phyloP scores from a whole-genome alignment of 2,329 filamentous ascomycete genomes.

The Ophiostoma sp. region DNA sequence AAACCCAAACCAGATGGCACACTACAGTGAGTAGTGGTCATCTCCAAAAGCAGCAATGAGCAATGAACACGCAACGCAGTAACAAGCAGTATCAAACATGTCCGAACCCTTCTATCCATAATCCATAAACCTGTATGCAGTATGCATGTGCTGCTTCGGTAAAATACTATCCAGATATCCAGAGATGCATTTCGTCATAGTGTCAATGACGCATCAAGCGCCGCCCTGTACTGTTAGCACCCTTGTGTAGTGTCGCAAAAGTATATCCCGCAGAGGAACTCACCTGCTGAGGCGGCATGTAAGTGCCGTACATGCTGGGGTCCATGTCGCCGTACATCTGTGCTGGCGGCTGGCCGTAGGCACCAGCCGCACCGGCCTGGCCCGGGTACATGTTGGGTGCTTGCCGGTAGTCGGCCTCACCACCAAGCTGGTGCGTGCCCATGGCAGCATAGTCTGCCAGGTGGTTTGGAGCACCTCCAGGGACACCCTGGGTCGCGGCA shows the following conservation, averaged over 20 bases:
- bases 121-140: neutral
- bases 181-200: neutral
- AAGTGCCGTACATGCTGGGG: slow-evolving; percentile 74
- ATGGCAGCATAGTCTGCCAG: slow-evolving; percentile 56
- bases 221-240: slow-evolving; percentile 1
- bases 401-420: slow-evolving; percentile 73
- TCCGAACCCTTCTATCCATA: neutral
- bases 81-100: neutral
- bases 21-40: neutral
- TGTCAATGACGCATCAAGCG: neutral
- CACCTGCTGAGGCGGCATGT: slow-evolving; percentile 80
- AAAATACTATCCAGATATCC: slow-evolving; percentile 8
- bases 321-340: slow-evolving; percentile 78
- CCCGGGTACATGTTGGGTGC: slow-evolving; percentile 75
- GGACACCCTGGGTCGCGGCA: slow-evolving; percentile 39
- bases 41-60: neutral
- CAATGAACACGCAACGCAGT: neutral
- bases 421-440: slow-evolving; percentile 56
- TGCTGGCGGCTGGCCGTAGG: slow-evolving; percentile 72
- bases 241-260: neutral
- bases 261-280: slow-evolving; percentile 32
- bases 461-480: slow-evolving; percentile 49
- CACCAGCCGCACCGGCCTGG: slow-evolving; percentile 63
- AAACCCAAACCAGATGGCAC: slow-evolving; percentile 13
- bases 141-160: neutral